Percentiles rank a stretch among this genome's conserved stretches.
Conservation (phyloP, 352 stramenopile species). For the Bremia lactucae region DNA sequence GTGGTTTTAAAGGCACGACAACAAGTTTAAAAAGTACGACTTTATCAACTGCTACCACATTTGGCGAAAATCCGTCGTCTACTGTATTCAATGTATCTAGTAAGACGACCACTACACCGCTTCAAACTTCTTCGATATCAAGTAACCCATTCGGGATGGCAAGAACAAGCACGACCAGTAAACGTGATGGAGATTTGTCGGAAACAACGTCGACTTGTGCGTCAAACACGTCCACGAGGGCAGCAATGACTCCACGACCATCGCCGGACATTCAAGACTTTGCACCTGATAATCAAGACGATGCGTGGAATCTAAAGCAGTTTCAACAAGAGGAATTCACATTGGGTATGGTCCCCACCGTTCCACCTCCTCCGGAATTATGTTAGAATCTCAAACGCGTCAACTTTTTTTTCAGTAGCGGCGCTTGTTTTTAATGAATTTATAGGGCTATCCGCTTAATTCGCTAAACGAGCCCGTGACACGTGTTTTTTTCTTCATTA, state of each 20-base stretch:
- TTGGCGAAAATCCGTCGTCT: slow-evolving; percentile 8
- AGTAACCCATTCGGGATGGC: slow-evolving; percentile 27
- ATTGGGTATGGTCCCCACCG: slow-evolving; percentile 50
- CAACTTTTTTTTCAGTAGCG: slow-evolving; percentile 6
- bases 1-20: slow-evolving; percentile 8
- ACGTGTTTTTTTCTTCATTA: slow-evolving; percentile 39
- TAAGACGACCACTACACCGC: slow-evolving; percentile 4
- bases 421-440: too few relatives aligned
- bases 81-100: slow-evolving; percentile 7
- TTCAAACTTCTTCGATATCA: slow-evolving; percentile 11
- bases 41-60: slow-evolving; percentile 5
- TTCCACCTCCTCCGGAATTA: slow-evolving; percentile 41
- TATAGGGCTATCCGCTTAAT: slow-evolving; percentile 27
- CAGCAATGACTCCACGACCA: slow-evolving; percentile 5
- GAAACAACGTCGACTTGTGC: slow-evolving; percentile 4
- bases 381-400: slow-evolving; percentile 26
- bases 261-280: slow-evolving; percentile 7
- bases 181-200: slow-evolving; percentile 7
- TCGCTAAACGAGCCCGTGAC: slow-evolving; percentile 17
- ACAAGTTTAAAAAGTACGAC: slow-evolving; percentile 5
- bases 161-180: slow-evolving; percentile 4
- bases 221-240: slow-evolving; percentile 7
- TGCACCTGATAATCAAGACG: slow-evolving; percentile 29
- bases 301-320: slow-evolving; percentile 53
- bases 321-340: slow-evolving; percentile 41